Base-by-base conservation (phyloP, 2,329 filamentous ascomycete genomes). In the Cordyceps militaris region DNA sequence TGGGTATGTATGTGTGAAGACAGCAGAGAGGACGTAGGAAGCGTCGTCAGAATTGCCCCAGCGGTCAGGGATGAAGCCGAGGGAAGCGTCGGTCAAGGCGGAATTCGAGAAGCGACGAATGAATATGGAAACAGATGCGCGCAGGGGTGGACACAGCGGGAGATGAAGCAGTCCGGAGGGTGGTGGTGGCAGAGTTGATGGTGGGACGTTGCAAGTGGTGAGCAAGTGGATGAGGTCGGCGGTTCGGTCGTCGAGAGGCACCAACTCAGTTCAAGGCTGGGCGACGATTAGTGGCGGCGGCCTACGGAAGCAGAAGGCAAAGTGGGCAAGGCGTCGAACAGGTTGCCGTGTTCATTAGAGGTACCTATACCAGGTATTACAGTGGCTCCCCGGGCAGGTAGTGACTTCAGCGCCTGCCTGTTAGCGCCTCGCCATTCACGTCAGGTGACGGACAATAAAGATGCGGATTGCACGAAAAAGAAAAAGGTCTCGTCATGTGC, bases 201-300 rank as follows among this genome's bases (percentile, higher is more conserved):
- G 54, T 57, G 54, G 46, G 54, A 57, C 46, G 54, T 57, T 57
- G 54, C 19, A 23, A 56, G 42, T 34, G 32, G 8, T 38, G 21
- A 40, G 53, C 32, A 32, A 38, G 54, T 55, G 47, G 54, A 55
- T 46, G 56, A 56, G 34, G 53, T 21, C 47, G 49, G 38, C 38
- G 42, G 50, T 48, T 58, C 26, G 42, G 49, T 40, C 24, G 36
- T 26, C 10, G n/a, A 53, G 49, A 47, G 48, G 49, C 49, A 58
- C 38, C 32, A 58, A 42, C 49, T 43, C 56, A 58, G n/a, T n/a
- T n/a, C n/a, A n/a, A n/a, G 43, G 56, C 24, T 49, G 34, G 38
- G 36, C 30, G 49, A 24, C 43, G 49, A 58, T 48, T 58, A 43
- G 56, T 58, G 56, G 56, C 49, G 47, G 43, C 42, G 43, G 53